These are phyloP conservation scores for Colletotrichum chrysophilum DNA, from an alignment of 2,329 filamentous ascomycete genomes.

Conservation along the genomic window DNA sequence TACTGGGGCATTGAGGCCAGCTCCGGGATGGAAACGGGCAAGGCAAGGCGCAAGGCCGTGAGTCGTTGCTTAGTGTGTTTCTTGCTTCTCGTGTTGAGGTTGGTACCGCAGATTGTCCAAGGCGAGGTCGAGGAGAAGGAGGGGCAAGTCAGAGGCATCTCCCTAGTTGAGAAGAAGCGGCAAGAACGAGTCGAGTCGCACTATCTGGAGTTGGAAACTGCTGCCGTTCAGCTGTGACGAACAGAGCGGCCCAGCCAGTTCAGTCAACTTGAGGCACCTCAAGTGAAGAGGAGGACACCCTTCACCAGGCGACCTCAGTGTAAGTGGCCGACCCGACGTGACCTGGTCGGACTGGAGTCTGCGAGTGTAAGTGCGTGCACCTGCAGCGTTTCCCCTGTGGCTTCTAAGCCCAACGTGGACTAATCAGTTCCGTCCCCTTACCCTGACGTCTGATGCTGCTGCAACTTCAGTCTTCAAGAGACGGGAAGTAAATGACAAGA, in stretches of 20 bases:
- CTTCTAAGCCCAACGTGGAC: background rate
- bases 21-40: background rate
- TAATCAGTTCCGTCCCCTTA: background rate
- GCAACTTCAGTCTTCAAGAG: background rate
- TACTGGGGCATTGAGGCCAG: background rate
- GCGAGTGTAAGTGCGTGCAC: background rate
- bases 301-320: background rate
- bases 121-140: background rate
- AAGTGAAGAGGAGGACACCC: background rate
- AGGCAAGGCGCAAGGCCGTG: background rate
- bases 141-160: background rate
- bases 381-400: background rate
- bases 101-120: background rate
- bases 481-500: background rate
- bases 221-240: background rate
- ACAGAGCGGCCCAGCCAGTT: background rate
- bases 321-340: background rate
- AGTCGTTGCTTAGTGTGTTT: slow-evolving; percentile 14
- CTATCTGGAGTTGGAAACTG: background rate
- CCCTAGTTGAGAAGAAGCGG: background rate
- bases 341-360: background rate
- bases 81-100: slow-evolving; percentile 7
- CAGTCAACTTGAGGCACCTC: background rate
- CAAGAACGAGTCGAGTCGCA: background rate
- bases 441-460: background rate